Base-by-base conservation (phyloP, 169 alveolate genomes). In the Plasmodium knowlesi region DNA sequence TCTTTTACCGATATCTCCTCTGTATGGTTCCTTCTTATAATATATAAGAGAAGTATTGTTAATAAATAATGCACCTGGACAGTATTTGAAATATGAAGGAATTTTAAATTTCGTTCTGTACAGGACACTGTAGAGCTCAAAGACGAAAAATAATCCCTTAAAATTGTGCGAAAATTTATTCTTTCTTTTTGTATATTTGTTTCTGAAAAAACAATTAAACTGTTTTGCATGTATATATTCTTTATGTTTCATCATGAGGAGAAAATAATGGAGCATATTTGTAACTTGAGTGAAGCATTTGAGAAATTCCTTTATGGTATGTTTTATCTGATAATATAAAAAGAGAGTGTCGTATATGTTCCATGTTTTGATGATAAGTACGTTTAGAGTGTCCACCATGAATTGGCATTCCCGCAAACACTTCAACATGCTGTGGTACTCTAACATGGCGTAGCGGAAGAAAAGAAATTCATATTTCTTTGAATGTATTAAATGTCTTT, bases 201-300 rank as follows among this genome's bases (percentile, higher is more conserved):
- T 86, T 43, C 93, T 53, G 46, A 53, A 86, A 86, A 86, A 86
- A 46, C 73, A 73, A 22, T 53, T 74, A 78, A 86, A 86, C 79
- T 76, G 32, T 34, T 78, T 50, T 74, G 84, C 50, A 86, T 25
- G n/a, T 19, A 86, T 74, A 70, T 37, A 30, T n/a, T 86, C 85
- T 34, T 34, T 86, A 16, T 67, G 25, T 2, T 86, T 53, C 81
- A 53, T 43, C 1, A 74, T 14, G 67, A 86, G 67, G 28, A 86
- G 39, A 54, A 86, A 86, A 76, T 50, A 73, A 53, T 86, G 30
- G 3, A 53, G 30, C 93, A 86, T 86, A 25, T 54, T 86, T 46
- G 43, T 32, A 8, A 74, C 25, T 30, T 86, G 85, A 3, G 32
- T 54, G 30, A 57, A n/a, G 28, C 93, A 86, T n/a, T 76, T 74